These are phyloP conservation scores for Penicillium pulvis DNA, from an alignment of 495 filamentous ascomycete genomes.

Conservation along the genomic window DNA sequence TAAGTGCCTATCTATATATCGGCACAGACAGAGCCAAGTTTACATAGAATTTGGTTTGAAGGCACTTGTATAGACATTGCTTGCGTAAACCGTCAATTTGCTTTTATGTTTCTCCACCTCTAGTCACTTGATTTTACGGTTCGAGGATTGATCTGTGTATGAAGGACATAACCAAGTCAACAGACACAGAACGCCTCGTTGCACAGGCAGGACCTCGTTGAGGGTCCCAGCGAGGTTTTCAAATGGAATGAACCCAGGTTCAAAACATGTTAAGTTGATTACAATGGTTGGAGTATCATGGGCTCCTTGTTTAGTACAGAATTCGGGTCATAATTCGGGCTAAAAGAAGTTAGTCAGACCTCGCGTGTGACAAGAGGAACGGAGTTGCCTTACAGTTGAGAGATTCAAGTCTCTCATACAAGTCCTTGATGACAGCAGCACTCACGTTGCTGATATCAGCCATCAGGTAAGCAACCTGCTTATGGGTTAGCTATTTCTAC, in stretches of 20 bases:
- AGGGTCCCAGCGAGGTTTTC: conserved; percentile 14
- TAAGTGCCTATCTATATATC: too few relatives aligned
- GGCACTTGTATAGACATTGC: neutral
- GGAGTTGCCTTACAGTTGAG: conserved; percentile 68
- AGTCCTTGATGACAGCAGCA: conserved; percentile 75
- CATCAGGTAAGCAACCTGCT: conserved; percentile 89
- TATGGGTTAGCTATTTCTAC: conserved; percentile 19
- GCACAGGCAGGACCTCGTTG: conserved; percentile 23
- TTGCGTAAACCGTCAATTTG: neutral
- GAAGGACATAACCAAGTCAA: neutral
- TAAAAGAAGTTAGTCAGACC: conserved; percentile 30
- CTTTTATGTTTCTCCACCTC: neutral
- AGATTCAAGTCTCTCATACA: conserved; percentile 79
- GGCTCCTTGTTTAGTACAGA: conserved; percentile 63
- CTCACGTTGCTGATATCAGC: conserved; percentile 92
- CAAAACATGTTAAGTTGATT: conserved; percentile 30
- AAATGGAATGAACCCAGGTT: conserved; percentile 2
- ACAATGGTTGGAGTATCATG: conserved; percentile 9
- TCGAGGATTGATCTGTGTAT: neutral
- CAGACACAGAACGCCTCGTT: neutral
- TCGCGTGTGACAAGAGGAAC: neutral
- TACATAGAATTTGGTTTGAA: neutral
- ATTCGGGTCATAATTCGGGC: conserved; percentile 86
- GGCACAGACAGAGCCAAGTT: neutral
- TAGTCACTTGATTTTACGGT: neutral